Conservation (phyloP, 1,284 basidiomycete genomes). For the Trichosporon faecale region DNA sequence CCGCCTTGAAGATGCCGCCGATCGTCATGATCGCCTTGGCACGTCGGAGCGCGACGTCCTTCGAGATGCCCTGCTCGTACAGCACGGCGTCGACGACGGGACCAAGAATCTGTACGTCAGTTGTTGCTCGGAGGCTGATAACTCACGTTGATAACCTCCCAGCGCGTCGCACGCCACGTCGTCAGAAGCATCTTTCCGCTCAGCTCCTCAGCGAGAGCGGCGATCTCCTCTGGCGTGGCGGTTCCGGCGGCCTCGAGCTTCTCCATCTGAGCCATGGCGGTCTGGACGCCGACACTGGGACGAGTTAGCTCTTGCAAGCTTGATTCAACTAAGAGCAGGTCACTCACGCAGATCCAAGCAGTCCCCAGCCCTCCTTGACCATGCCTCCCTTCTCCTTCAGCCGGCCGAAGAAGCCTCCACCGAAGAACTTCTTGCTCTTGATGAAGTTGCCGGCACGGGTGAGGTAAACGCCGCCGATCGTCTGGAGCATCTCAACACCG, state of each 20-base stretch:
- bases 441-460: constrained; percentile 89
- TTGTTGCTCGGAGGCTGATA: no score
- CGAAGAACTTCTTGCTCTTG: constrained; percentile 81
- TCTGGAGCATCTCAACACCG: constrained; percentile 77
- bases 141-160: constrained; percentile 80
- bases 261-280: constrained; percentile 79
- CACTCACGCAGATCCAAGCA: constrained; percentile 77
- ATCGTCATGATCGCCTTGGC: constrained; percentile 82
- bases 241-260: constrained; percentile 81
- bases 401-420: constrained; percentile 80
- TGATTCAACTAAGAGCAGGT: no score
- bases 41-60: constrained; percentile 68
- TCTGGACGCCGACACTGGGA: constrained; percentile 64
- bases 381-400: constrained; percentile 92
- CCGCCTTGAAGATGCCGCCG: constrained; percentile 79
- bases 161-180: constrained; percentile 89
- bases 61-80: constrained; percentile 68
- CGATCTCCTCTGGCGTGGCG: constrained; percentile 74
- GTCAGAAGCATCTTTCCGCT: constrained; percentile 94
- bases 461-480: constrained; percentile 85
- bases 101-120: constrained; percentile 46
- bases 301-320: constrained; percentile 1
- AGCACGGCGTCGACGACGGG: constrained; percentile 76
- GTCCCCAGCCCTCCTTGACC: constrained; percentile 90
- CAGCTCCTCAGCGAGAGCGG: constrained; percentile 87